A percentile compares a stretch with the other conserved stretches of the same genome.
phyloP scores from a whole-genome alignment of 495 filamentous ascomycete species.

The Aspergillus sparsus region DNA sequence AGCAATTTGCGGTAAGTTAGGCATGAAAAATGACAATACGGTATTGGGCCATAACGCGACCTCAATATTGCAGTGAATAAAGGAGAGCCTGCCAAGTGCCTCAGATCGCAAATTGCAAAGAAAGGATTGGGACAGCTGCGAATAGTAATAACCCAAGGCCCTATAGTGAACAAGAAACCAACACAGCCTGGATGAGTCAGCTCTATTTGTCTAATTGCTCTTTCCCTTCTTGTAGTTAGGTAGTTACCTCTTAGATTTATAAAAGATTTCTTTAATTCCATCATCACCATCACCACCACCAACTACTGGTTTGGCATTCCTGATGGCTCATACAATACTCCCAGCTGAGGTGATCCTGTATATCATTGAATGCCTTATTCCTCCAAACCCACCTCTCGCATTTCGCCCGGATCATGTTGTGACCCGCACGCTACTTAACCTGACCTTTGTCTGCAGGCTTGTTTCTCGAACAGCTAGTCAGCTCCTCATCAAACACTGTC shows the following conservation, averaged over 20 bases:
- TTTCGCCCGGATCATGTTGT: conserved; percentile 20
- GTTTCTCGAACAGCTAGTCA: conserved; percentile 24
- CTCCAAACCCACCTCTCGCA: conserved; percentile 9
- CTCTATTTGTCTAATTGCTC: too few species aligned
- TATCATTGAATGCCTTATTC: conserved; percentile 27
- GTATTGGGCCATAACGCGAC: conserved; percentile 2
- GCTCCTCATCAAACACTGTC: conserved; percentile 30
- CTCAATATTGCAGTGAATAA: not conserved
- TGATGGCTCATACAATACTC: conserved; percentile 10
- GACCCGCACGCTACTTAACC: conserved; percentile 28
- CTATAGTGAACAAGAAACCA: too few species aligned
- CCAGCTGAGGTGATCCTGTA: conserved; percentile 28
- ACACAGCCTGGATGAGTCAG: too few species aligned
- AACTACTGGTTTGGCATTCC: not conserved
- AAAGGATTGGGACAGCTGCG: too few species aligned
- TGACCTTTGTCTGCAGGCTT: conserved; percentile 25
- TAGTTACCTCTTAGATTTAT: not conserved
- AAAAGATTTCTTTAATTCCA: not conserved
- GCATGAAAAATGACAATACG: conserved; percentile 17
- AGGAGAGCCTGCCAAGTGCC: not conserved
- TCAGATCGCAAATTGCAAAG: not conserved
- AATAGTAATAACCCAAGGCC: too few species aligned
- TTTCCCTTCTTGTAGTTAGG: too few species aligned
- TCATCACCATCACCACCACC: not conserved
- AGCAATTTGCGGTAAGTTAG: conserved; percentile 6